Evolutionary conservation across 2,329 filamentous ascomycete species (phyloP), one percentile per base, ranked within the genome.

Genomic region (Teratosphaeria zuluensis): DNA sequence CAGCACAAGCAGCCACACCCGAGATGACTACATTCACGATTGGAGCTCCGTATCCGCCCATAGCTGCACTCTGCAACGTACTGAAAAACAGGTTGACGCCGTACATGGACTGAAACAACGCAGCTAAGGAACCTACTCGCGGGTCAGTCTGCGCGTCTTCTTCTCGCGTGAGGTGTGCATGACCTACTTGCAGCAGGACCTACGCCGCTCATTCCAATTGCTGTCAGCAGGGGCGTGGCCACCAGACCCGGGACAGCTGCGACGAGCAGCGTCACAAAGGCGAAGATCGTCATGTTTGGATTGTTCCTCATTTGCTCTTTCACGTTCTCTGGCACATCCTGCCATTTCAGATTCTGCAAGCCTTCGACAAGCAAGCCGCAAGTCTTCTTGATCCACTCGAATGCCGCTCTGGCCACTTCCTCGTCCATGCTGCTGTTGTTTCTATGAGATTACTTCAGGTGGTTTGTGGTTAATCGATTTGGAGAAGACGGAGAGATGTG

Each of bases 131-230:
- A 12, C 51, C 58, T 60, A n/a, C 12, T 30, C n/a, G 9, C n/a
- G 5, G 6, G 19, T 59, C 42, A 59, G 53, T 14, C 8, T 33
- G 42, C 24, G 31, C 16, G 19, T 21, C 28, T 52, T 21, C 35
- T 11, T 11, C 14, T 48, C 14, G 21, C 11, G 14, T 30, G 31
- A 51, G 9, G 5, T 11, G 19, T 32, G 14, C 16, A 6, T 19
- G 6, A n/a, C 38, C 16, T 53, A 62, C 60, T 55, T 3, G 60
- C 60, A 7, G 46, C 33, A 14, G 60, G 60, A 14, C 60, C 60
- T n/a, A 54, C 11, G 31, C 52, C 21, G 14, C 53, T 51, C 32
- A 62, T 56, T 2, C 60, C 60, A 8, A 62, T 14, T 16, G 38
- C 8, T 21, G 21, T 46, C 33, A 62, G 58, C 53, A 30, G 46